Conservation (phyloP, 306 rosid species). For the Malus domestica region DNA sequence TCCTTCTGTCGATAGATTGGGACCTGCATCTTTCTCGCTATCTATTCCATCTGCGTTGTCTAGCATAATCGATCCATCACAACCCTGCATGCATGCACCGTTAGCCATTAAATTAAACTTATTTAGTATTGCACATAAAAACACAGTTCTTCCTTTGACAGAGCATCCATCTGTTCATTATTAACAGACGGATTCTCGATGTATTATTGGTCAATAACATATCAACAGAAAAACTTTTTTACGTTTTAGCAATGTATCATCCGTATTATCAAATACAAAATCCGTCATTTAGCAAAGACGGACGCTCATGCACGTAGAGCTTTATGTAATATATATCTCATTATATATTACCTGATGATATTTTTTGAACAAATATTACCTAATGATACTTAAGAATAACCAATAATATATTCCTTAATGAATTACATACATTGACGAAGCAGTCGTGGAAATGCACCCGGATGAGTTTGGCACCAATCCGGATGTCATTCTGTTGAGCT, state of each 20-base stretch:
- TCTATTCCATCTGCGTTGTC: constrained; percentile 20
- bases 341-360: not conserved
- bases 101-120: too few species aligned
- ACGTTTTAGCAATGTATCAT: not conserved
- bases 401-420: too few species aligned
- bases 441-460: constrained; percentile 39
- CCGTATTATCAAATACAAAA: not conserved
- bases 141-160: not conserved
- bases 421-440: constrained; percentile 15
- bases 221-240: not conserved
- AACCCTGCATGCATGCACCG: constrained; percentile 23
- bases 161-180: too few species aligned
- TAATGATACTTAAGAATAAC: too few species aligned
- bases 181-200: not conserved
- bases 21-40: constrained; percentile 17
- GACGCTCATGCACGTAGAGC: too few species aligned
- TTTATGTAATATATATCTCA: not conserved
- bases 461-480: constrained; percentile 27
- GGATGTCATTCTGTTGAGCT: constrained; percentile 13
- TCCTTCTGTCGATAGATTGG: constrained; percentile 15
- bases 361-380: too few species aligned
- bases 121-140: not conserved
- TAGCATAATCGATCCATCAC: constrained; percentile 41
- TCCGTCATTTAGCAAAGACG: too few species aligned
- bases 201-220: not conserved